phyloP scores from a whole-genome alignment of 1,139 yeast species.

The Yamadazyma jaroonii region DNA sequence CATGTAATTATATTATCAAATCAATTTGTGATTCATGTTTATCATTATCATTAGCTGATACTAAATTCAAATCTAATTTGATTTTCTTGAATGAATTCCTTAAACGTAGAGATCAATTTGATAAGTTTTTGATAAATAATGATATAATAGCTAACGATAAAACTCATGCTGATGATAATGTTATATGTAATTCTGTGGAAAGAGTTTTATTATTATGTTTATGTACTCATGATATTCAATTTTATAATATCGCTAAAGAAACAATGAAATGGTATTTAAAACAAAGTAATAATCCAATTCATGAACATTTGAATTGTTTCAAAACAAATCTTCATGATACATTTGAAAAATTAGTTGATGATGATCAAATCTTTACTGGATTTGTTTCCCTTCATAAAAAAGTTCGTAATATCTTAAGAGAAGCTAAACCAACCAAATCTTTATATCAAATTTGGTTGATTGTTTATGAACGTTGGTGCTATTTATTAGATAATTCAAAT shows the following conservation, averaged over 20 bases:
- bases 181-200: constrained; percentile 26
- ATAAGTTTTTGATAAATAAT: constrained; percentile 21
- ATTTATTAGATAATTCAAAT: constrained; percentile 21
- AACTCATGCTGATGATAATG: constrained; percentile 13
- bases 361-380: constrained; percentile 65
- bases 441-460: constrained; percentile 61
- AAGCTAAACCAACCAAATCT: constrained; percentile 59
- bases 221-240: constrained; percentile 57
- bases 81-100: constrained; percentile 32
- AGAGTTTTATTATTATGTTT: constrained; percentile 47
- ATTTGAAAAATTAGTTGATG: constrained; percentile 50
- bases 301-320: constrained; percentile 10
- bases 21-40: constrained; percentile 38
- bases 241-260: constrained; percentile 50
- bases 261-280: constrained; percentile 46
- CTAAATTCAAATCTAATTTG: constrained; percentile 39
- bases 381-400: constrained; percentile 75
- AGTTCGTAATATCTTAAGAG: constrained; percentile 52
- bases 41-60: constrained; percentile 31
- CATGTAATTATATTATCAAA: constrained; percentile 33
- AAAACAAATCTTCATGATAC: constrained; percentile 39
- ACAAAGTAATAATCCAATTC: constrained; percentile 24
- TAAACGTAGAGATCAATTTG: constrained; percentile 21
- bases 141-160: constrained; percentile 17
- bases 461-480: constrained; percentile 56